Evolutionary conservation across 306 rosid genomes (phyloP).

Genomic region (Cercis canadensis): DNA sequence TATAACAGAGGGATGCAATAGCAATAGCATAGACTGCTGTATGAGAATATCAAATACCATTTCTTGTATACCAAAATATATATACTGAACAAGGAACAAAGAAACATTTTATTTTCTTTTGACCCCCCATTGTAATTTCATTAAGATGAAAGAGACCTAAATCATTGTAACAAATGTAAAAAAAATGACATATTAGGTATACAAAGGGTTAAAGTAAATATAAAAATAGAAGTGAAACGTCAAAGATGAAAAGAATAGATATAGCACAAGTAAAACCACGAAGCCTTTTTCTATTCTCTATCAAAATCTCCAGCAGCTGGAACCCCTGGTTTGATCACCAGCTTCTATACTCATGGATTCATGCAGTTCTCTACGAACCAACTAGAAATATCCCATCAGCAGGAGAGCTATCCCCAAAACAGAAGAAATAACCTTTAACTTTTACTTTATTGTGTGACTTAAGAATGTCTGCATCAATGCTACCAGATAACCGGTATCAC

Average conservation of each 20-base stretch:
- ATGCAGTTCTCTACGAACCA: constrained; percentile 44
- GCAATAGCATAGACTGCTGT: too few relatives aligned
- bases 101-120: too few relatives aligned
- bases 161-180: constrained; percentile 36
- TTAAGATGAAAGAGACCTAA: too few relatives aligned
- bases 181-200: constrained; percentile 41
- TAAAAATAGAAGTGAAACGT: constrained; percentile 31
- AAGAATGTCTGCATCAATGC: constrained; percentile 42
- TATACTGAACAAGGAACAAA: too few relatives aligned
- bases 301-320: constrained; percentile 60
- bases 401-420: constrained; percentile 42
- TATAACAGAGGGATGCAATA: too few relatives aligned
- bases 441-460: constrained; percentile 44
- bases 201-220: constrained; percentile 32
- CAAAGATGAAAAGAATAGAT: constrained; percentile 38
- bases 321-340: constrained; percentile 43
- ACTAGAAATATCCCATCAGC: constrained; percentile 42
- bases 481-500: constrained; percentile 41
- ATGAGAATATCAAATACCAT: too few relatives aligned
- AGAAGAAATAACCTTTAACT: constrained; percentile 37
- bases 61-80: too few relatives aligned
- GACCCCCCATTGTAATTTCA: too few relatives aligned
- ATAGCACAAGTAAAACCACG: constrained; percentile 44
- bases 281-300: constrained; percentile 42
- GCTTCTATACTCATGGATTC: constrained; percentile 46